phyloP scores from a whole-genome alignment of 2,329 filamentous ascomycete genomes.

The Neonectria punicea region DNA sequence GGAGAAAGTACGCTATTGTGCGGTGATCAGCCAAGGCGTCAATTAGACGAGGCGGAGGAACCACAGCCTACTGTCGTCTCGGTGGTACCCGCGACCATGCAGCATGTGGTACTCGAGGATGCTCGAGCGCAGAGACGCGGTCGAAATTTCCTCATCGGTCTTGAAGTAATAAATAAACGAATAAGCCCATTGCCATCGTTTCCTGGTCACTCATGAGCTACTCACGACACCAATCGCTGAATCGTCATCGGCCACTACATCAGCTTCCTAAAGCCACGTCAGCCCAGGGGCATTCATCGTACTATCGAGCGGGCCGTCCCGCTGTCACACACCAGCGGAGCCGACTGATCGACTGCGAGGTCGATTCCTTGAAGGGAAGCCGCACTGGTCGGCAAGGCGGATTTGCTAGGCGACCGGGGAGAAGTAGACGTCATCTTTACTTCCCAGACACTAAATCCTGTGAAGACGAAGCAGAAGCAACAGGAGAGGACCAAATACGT shows the following conservation, averaged over 20 bases:
- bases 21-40: rapidly evolving
- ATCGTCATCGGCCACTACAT: not conserved
- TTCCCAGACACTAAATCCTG: not conserved
- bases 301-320: not conserved
- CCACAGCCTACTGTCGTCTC: not conserved
- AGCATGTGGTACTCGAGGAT: slow-evolving; percentile 28
- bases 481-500: not conserved
- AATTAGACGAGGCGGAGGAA: rapidly evolving
- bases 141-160: slow-evolving; percentile 31
- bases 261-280: slow-evolving; percentile 1
- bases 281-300: not conserved
- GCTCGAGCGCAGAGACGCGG: slow-evolving; percentile 28
- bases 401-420: not conserved
- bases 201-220: not conserved
- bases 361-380: not conserved
- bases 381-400: not conserved
- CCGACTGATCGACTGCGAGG: not conserved
- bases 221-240: slow-evolving; percentile 23
- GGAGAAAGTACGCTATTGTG: slow-evolving; percentile 25
- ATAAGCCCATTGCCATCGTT: not conserved
- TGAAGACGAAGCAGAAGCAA: not conserved
- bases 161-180: not conserved
- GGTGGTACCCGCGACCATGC: slow-evolving; percentile 29
- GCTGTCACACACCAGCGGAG: not conserved
- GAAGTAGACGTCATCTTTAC: not conserved